Evolutionary conservation across 2,329 filamentous ascomycete species (phyloP).

Genomic region (Exophiala viscosa): DNA sequence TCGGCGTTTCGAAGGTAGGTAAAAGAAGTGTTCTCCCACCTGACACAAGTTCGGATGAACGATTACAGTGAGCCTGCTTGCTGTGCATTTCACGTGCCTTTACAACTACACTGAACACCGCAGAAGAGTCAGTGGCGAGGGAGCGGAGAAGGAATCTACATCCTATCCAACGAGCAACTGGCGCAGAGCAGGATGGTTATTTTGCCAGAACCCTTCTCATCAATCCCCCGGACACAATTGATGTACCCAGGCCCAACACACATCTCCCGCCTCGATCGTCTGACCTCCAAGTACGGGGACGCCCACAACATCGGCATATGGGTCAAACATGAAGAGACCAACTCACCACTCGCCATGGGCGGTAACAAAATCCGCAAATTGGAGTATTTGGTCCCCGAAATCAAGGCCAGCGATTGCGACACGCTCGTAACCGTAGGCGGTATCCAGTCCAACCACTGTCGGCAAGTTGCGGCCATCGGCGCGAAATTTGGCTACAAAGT

Average conservation of each 20-base stretch:
- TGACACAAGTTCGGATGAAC: no score
- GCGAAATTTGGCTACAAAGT: constrained; percentile 32
- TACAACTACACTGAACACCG: no score
- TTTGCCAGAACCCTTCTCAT: constrained; percentile 59
- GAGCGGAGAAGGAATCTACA: no score
- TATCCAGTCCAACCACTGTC: constrained; percentile 38
- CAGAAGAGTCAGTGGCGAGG: no score
- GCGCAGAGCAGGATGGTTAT: not conserved
- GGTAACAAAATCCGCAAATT: constrained; percentile 41
- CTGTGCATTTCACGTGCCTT: no score
- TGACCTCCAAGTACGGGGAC: constrained; percentile 47
- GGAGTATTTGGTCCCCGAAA: constrained; percentile 37
- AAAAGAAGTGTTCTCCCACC: no score
- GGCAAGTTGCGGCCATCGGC: constrained; percentile 36
- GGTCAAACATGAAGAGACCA: constrained; percentile 27
- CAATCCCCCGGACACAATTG: constrained; percentile 59
- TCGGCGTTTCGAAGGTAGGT: no score
- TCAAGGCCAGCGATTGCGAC: constrained; percentile 29
- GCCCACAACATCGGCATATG: not conserved
- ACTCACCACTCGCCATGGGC: constrained; percentile 35
- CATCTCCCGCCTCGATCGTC: constrained; percentile 62
- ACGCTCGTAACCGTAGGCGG: constrained; percentile 37
- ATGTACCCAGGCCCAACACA: constrained; percentile 63
- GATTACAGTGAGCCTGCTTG: no score
- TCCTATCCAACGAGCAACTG: no score